Conservation (phyloP, 1,284 basidiomycete genomes). For the Cystobasidium pallidum region DNA sequence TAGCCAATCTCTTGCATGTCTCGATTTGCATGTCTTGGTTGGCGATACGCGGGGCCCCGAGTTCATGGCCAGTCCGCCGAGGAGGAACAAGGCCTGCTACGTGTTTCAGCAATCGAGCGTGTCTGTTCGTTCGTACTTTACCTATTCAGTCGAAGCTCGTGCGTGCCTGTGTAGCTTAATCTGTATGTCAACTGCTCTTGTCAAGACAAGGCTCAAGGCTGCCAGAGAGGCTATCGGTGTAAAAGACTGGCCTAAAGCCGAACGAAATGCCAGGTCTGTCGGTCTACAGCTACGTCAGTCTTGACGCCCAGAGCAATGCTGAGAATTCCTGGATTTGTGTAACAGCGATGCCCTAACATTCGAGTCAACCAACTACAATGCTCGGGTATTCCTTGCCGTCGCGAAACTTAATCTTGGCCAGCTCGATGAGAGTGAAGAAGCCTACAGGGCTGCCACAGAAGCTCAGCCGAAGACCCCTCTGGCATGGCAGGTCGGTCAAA, state of each 20-base stretch:
- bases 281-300: constrained; percentile 7
- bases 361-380: constrained; percentile 52
- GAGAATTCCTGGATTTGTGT: neutral
- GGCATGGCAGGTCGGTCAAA: constrained; percentile 55
- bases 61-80: neutral
- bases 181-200: constrained; percentile 56
- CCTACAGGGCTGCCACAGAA: constrained; percentile 56
- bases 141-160: neutral
- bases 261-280: constrained; percentile 66
- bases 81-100: neutral
- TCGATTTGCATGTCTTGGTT: neutral
- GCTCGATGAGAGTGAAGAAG: constrained; percentile 76
- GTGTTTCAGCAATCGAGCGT: too few species aligned
- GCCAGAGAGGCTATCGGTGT: constrained; percentile 74
- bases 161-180: constrained; percentile 7
- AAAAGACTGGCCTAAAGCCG: constrained; percentile 74
- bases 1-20: neutral
- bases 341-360: constrained; percentile 50
- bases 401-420: constrained; percentile 73
- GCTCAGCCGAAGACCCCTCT: constrained; percentile 54
- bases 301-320: constrained; percentile 1
- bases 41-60: neutral
- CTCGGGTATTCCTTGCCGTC: constrained; percentile 76
- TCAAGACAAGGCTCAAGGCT: constrained; percentile 76
- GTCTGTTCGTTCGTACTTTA: too few species aligned